Evolutionary conservation across 164 flowering plant genomes (phyloP), one percentile per base, ranked within the genome.

Genomic region (Chimonanthus salicifolius): DNA sequence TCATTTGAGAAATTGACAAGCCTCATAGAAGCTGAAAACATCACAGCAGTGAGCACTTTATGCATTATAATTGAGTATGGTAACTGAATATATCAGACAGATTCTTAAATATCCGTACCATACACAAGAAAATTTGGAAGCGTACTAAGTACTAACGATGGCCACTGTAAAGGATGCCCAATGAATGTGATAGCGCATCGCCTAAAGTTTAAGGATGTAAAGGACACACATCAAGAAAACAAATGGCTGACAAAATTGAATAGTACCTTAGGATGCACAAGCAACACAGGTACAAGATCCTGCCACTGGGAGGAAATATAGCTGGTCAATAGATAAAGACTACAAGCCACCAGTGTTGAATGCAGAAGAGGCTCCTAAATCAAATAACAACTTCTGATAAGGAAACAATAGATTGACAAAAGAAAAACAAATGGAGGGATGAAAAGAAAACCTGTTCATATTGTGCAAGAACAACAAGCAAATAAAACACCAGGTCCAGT

Each of bases 211-310:
- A 63, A 18, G 7, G 18, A 18, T 63, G 15, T 63, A 63, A 63
- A 63, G 66, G 18, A 63, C 16, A 21, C 18, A 63, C 21, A 63
- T 18, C 21, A 33, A 33, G 33, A 33, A 51, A 10, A n/a, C 2
- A 67, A 51, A 16, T 15, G 8, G 18, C 5, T 63, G 20, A 67
- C 20, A 44, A 44, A 43, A 63, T 16, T 9, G 13, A n/a, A 68
- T 74, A 47, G 73, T 81, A 96, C 99, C 97, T 93, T 88, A 65
- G 93, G 91, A 75, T 91, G 94, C n/a, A 87, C 90, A 78, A 87
- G 82, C 80, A 96, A 78, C 62, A 91, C 90, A 75, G 79, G 87
- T 67, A 84, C 90, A 79, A 96, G 88, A 79, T 94, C 97, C 74
- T 84, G 87, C 94, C 92, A 92, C 73, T 92, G 94, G 33, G 95